These are phyloP conservation scores for Aspergillus sp. DNA, from an alignment of 2,329 filamentous ascomycete species.

Conservation along the genomic window DNA sequence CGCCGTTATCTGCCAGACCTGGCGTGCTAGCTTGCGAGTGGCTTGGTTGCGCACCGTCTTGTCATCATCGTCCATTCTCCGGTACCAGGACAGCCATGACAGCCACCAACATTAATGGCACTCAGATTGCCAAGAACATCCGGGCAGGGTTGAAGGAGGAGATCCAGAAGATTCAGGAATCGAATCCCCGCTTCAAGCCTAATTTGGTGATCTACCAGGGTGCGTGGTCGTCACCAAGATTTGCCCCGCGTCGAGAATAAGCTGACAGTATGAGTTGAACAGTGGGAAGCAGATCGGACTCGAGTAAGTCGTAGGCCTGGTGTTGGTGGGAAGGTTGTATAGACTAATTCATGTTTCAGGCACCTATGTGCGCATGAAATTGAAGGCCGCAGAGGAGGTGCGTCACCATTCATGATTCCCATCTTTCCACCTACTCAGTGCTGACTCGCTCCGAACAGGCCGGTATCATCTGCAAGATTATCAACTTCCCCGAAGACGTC, in stretches of 20 bases:
- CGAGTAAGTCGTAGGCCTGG: conserved; percentile 60
- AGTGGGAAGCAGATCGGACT: conserved; percentile 94
- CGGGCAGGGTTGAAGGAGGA: conserved; percentile 77
- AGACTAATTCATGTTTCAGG: conserved; percentile 52
- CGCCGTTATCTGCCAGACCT: conserved; percentile 17
- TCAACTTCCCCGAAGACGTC: conserved; percentile 79
- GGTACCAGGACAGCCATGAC: conserved; percentile 67
- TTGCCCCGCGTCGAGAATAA: background rate
- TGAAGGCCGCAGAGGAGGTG: conserved; percentile 93
- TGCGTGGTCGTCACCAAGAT: conserved; percentile 48
- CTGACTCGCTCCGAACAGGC: conserved; percentile 56
- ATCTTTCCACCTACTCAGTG: conserved; percentile 12
- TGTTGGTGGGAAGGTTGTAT: background rate
- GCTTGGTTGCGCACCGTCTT: conserved; percentile 16
- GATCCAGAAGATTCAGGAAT: conserved; percentile 77
- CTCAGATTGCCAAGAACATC: conserved; percentile 88
- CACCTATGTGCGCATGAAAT: conserved; percentile 99
- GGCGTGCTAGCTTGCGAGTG: conserved; percentile 18
- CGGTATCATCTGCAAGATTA: conserved; percentile 82
- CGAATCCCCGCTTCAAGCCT: conserved; percentile 85
- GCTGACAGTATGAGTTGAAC: conserved; percentile 14
- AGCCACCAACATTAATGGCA: conserved; percentile 92
- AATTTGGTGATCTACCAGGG: conserved; percentile 94
- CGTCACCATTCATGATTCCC: conserved; percentile 20
- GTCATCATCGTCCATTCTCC: conserved; percentile 17